Conservation (phyloP, 2,329 filamentous ascomycete genomes). For the Aspergillus sp. region DNA sequence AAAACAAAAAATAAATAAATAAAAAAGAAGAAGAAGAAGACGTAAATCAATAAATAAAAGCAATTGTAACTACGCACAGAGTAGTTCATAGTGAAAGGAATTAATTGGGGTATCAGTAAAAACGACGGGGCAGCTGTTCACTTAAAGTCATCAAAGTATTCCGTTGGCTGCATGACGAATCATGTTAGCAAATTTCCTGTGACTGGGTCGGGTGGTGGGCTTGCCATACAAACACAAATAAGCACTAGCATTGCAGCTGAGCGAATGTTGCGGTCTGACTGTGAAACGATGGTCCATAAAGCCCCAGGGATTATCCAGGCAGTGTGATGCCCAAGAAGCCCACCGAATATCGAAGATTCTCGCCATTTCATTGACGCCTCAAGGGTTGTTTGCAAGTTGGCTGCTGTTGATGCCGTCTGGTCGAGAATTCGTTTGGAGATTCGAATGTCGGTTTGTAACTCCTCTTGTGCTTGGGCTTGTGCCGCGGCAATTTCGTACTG, state of each 20-base stretch:
- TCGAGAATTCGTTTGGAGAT: conserved; percentile 35
- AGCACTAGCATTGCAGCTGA: not conserved
- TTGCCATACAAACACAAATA: not conserved
- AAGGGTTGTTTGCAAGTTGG: conserved; percentile 32
- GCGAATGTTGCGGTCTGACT: not conserved
- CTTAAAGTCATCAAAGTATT: not conserved
- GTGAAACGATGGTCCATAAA: not conserved
- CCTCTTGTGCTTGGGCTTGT: conserved; percentile 28
- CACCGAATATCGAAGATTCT: conserved; percentile 16
- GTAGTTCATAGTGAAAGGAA: not conserved
- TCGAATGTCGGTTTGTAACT: conserved; percentile 25
- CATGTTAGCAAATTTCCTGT: not conserved
- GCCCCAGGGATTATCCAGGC: not conserved
- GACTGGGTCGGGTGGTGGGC: no score
- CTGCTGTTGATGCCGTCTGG: conserved; percentile 26
- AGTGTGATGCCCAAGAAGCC: conserved; percentile 9
- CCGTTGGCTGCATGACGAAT: not conserved
- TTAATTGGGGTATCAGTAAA: not conserved
- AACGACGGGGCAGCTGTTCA: not conserved
- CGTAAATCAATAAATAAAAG: no score
- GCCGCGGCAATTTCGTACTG: conserved; percentile 32
- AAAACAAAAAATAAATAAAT: not conserved
- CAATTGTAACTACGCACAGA: not conserved
- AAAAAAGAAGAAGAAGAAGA: no score
- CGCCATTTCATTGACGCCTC: conserved; percentile 30